A percentile compares a stretch with the other conserved stretches of the same genome.
Conservation (phyloP, 2,329 filamentous ascomycete genomes). For the Colletotrichum orchidophilum region DNA sequence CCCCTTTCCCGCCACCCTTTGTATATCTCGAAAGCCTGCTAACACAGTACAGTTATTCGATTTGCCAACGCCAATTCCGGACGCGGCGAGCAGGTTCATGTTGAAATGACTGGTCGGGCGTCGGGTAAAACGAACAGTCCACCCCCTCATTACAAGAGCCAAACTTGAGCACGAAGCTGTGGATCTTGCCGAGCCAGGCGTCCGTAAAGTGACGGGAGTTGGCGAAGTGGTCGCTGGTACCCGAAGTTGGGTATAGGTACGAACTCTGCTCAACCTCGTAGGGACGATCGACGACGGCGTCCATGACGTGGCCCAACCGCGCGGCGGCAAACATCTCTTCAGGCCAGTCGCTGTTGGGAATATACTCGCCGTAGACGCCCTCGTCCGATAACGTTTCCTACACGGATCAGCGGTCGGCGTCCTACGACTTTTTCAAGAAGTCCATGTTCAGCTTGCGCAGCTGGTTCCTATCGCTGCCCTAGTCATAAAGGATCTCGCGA, state of each 20-base stretch:
- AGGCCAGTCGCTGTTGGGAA: conserved; percentile 46
- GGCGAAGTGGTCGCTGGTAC: conserved; percentile 57
- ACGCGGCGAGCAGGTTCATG: conserved; percentile 42
- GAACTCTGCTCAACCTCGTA: conserved; percentile 52
- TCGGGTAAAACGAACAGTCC: conserved; percentile 57
- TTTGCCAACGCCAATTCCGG: conserved; percentile 32
- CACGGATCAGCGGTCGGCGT: conserved; percentile 59
- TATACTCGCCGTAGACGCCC: conserved; percentile 55
- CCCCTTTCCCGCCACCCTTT: too few relatives aligned
- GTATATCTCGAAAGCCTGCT: background rate
- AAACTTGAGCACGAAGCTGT: conserved; percentile 59
- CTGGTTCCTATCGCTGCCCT: conserved; percentile 66
- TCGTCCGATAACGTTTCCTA: conserved; percentile 45
- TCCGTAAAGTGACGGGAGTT: conserved; percentile 54
- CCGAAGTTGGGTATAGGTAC: conserved; percentile 56
- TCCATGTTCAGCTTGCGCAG: conserved; percentile 54
- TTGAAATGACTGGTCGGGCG: conserved; percentile 53
- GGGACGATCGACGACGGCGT: conserved; percentile 44
- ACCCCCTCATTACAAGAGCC: conserved; percentile 47
- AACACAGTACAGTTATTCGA: conserved; percentile 18
- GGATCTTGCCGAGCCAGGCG: conserved; percentile 46
- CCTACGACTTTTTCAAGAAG: conserved; percentile 61
- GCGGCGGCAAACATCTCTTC: conserved; percentile 44
- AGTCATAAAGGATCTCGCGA: conserved; percentile 58
- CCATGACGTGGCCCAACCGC: conserved; percentile 51